Evolutionary conservation across 495 filamentous ascomycete species (phyloP), one percentile per base, ranked within the genome.

Genomic region (Thermothielavioides terrestris): DNA sequence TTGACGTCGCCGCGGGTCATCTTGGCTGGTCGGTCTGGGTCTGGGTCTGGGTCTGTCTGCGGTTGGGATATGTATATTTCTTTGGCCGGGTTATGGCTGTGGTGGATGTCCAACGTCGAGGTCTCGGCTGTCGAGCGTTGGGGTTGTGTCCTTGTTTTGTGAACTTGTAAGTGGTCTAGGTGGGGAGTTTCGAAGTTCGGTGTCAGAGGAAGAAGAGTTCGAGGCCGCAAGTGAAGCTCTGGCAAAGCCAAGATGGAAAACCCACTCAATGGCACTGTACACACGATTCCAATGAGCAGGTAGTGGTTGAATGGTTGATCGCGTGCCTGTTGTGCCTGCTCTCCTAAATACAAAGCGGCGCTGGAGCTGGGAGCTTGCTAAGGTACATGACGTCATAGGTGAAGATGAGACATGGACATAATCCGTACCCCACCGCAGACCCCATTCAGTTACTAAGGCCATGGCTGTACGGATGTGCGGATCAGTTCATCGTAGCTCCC

Each of bases 1-100:
- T 65, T 60, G 44, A 77, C 78, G 75, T 89, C 88, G 72, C 83
- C 88, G 64, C 87, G 85, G 68, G 84, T 62, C 86, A 90, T 95
- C 40, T 59, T 80, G 68, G 55, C 49, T 46, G 57, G 46, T 53
- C 45, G 12, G n/a, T 46, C 7, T 22, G 31, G 1, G 15, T 42
- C 35, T 46, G 31, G 15, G 23, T 30, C 48, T 5, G 12, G 4
- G 17, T 6, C 4, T 10, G 7, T 36, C 21, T n/a, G n/a, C 1
- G 30, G 2, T 32, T n/a, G 18, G 34, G 15, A 14, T 20, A 11
- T 44, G 22, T 17, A 14, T 9, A 20, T 26, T 32, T 20, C 21
- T 7, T 4, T 1, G 14, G 9, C 32, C 11, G 23, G 25, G n/a
- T 31, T 30, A 17, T 22, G 9, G 17, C 28, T 32, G 14, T 35